A percentile compares a stretch with the other conserved stretches of the same genome.
Evolutionary conservation across 371 early-diverging fungal genomes (phyloP).

Genomic region (Sporodiniella umbellata): DNA sequence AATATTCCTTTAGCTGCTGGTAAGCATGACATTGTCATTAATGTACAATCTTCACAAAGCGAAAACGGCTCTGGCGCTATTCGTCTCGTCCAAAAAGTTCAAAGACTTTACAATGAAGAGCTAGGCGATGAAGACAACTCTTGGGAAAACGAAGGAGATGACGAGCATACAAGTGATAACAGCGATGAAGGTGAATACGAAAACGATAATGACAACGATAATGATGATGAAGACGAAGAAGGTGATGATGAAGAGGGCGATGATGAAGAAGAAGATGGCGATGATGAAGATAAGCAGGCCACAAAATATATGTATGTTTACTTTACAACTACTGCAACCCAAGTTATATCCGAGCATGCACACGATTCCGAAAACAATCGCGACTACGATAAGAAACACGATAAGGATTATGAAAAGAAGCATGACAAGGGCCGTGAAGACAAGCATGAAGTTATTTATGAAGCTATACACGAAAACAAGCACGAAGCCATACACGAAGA

Average conservation of each 20-base stretch:
- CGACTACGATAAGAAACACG: conserved; percentile 3
- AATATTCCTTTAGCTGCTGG: conserved; percentile 18
- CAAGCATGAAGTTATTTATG: conserved; percentile 5
- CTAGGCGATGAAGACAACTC: conserved; percentile 6
- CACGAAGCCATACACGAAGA: too few relatives aligned
- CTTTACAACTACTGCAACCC: background rate
- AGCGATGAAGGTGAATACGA: conserved; percentile 8
- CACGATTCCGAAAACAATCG: conserved; percentile 3
- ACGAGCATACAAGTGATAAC: background rate
- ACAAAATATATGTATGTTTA: background rate
- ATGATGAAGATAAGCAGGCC: conserved; percentile 5
- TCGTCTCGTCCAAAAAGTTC: conserved; percentile 25
- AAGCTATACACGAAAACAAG: too few relatives aligned
- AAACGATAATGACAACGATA: conserved; percentile 11
- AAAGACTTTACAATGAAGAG: conserved; percentile 28
- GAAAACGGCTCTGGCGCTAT: conserved; percentile 28
- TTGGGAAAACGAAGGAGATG: background rate
- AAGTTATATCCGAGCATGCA: background rate
- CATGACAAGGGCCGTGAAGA: conserved; percentile 7
- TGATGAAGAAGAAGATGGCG: background rate
- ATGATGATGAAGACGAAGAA: background rate
- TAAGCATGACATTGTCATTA: conserved; percentile 27
- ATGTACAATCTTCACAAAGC: conserved; percentile 18
- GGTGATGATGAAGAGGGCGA: background rate
- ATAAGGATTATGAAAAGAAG: too few relatives aligned